Conservation (phyloP, 2,329 filamentous ascomycete species). For the Talaromyces verruculosus region DNA sequence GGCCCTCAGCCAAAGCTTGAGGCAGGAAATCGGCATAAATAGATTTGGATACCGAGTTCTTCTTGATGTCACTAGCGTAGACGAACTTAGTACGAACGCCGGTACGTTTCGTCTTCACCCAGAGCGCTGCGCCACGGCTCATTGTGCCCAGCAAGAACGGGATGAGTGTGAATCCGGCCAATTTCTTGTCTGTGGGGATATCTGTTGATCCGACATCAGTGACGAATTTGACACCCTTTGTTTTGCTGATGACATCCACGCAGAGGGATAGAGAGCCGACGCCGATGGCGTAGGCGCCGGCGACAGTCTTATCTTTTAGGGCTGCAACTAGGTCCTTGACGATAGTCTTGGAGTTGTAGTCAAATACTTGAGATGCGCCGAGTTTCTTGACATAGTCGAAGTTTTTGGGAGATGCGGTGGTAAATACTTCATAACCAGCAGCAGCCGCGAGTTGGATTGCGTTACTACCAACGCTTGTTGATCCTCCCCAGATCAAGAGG, state of each 20-base stretch:
- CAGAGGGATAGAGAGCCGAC: constrained; percentile 2
- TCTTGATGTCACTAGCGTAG: constrained; percentile 16
- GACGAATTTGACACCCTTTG: constrained; percentile 18
- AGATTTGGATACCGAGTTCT: constrained; percentile 21
- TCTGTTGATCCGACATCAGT: constrained; percentile 9
- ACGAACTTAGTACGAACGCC: constrained; percentile 17
- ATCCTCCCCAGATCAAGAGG: constrained; percentile 50
- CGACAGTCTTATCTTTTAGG: constrained; percentile 11
- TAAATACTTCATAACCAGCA: constrained; percentile 41
- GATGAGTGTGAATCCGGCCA: constrained; percentile 1
- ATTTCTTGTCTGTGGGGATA: constrained; percentile 10
- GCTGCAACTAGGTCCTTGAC: constrained; percentile 14
- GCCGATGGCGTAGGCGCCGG: constrained; percentile 16
- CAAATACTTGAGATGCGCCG: constrained; percentile 35
- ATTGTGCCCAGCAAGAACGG: constrained; percentile 6
- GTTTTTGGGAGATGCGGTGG: constrained; percentile 41
- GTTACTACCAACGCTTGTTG: constrained; percentile 42
- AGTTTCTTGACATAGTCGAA: constrained; percentile 37
- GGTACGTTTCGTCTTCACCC: constrained; percentile 9
- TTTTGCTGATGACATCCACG: constrained; percentile 12
- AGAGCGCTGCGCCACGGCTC: constrained; percentile 7
- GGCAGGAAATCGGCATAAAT: constrained; percentile 39
- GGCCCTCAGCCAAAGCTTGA: constrained; percentile 39
- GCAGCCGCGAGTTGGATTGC: constrained; percentile 45
- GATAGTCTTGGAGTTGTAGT: constrained; percentile 18